Percentiles rank a stretch among this genome's conserved stretches.
Evolutionary conservation across 139 green algal species (phyloP).

Genomic region (Eudorina sp.): DNA sequence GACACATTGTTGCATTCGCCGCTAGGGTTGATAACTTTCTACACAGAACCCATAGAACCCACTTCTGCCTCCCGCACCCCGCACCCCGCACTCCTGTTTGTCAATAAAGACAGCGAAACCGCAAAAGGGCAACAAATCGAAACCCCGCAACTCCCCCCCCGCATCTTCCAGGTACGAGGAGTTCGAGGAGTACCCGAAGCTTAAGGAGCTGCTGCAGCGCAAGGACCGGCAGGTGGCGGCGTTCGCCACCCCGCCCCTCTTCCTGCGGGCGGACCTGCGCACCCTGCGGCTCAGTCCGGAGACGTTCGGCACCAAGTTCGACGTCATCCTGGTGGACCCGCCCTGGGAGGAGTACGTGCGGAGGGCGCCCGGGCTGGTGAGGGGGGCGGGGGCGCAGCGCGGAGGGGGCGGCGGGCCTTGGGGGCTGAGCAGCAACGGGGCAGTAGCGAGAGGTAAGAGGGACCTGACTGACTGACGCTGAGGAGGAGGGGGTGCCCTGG

Average conservation of each 20-base stretch:
- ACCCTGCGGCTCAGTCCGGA: conserved; percentile 62
- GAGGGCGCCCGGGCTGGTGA: conserved; percentile 74
- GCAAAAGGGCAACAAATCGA: no score
- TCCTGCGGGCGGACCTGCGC: conserved; percentile 75
- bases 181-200: conserved; percentile 88
- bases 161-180: conserved; percentile 78
- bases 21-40: no score
- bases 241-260: conserved; percentile 60
- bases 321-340: conserved; percentile 89
- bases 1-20: no score
- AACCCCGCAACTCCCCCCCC: not conserved
- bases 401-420: no score
- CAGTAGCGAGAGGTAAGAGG: no score
- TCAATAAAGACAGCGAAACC: no score
- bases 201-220: conserved; percentile 77
- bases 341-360: conserved; percentile 90
- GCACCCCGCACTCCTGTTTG: no score
- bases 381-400: not conserved
- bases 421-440: no score
- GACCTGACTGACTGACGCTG: no score
- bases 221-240: conserved; percentile 68
- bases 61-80: no score
- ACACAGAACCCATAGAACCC: no score
- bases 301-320: conserved; percentile 86
- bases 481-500: no score